Evolutionary conservation across 352 stramenopile genomes (phyloP), one percentile per base, ranked within the genome.

Genomic region (Globisporangium cederbergense): DNA sequence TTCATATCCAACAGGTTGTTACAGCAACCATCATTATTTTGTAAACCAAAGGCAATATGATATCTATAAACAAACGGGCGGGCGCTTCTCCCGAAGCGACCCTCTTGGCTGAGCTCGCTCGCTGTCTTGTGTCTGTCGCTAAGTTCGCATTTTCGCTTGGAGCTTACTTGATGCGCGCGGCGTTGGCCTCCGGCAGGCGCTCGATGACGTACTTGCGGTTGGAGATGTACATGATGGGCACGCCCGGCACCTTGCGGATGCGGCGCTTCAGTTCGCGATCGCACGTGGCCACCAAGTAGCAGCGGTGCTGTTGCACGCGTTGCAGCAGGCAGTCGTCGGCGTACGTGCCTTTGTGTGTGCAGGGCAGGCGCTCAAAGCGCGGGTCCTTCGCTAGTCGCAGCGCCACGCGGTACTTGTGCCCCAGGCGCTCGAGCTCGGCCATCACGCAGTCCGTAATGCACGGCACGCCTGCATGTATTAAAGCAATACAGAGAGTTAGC

Each of bases 211-310:
- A 99, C 71, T 98, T 98, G 75, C 97, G 97, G 72, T 97, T 98
- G 65, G 93, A 97, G 67, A 99, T 99, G 85, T 99, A 99, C 98
- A 99, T 99, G 81, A 99, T 99, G 22, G 98, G 98, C 45, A 99
- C 98, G 67, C 97, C 98, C 9, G 98, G 97, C 66, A 99, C 98
- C 79, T 99, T 99, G 62, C 98, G 93, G 70, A 99, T 98, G 50
- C 97, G 89, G 49, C 97, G 94, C 80, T 99, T 98, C 61, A 99
- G 86, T 67, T 99, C 98, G 67, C 98, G 98, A 91, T 99, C 98
- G 82, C 97, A 99, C 11, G 98, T 99, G 28, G 98, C 98, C 11
- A 99, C 96, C 62, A 99, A 91, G 80, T 99, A 99, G 80, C 98
- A 99, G 61, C 96, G 91, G 68, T 98, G 95, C 94, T 97, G 84